Conservation (phyloP, 2,329 filamentous ascomycete species). For the Aspergillus vadensis region DNA sequence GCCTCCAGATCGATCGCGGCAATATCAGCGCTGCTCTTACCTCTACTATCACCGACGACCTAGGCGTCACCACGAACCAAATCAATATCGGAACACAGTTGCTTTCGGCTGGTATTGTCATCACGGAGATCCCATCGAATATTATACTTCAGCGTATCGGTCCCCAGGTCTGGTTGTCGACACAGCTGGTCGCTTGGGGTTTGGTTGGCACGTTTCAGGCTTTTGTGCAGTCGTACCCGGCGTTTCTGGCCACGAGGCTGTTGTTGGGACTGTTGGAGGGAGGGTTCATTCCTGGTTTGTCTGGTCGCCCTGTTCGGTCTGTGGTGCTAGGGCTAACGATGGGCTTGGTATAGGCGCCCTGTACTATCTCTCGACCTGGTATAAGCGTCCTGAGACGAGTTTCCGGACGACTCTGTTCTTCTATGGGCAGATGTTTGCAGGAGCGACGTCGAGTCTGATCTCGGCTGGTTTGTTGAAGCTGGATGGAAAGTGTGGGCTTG, state of each 20-base stretch:
- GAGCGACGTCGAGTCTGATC: constrained; percentile 44
- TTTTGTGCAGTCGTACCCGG: constrained; percentile 52
- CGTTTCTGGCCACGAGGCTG: constrained; percentile 54
- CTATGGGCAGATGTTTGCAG: constrained; percentile 58
- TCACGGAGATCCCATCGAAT: constrained; percentile 54
- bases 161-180: constrained; percentile 56
- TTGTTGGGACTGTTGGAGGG: constrained; percentile 58
- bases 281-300: constrained; percentile 57
- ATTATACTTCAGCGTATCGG: constrained; percentile 57
- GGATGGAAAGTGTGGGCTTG: constrained; percentile 49
- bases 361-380: constrained; percentile 56
- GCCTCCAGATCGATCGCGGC: constrained; percentile 47
- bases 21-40: constrained; percentile 57
- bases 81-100: constrained; percentile 59
- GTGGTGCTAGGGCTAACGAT: neutral
- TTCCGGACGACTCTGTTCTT: constrained; percentile 59
- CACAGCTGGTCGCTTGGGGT: constrained; percentile 58
- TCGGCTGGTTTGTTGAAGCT: constrained; percentile 51
- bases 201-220: constrained; percentile 58
- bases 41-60: constrained; percentile 54
- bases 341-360: constrained; percentile 28
- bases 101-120: constrained; percentile 54
- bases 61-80: constrained; percentile 54
- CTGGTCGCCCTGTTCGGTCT: neutral
- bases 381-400: constrained; percentile 55